Evolutionary conservation across 805 yeast genomes (phyloP), one percentile per base, ranked within the genome.

Genomic region (Torulaspora franciscae): DNA sequence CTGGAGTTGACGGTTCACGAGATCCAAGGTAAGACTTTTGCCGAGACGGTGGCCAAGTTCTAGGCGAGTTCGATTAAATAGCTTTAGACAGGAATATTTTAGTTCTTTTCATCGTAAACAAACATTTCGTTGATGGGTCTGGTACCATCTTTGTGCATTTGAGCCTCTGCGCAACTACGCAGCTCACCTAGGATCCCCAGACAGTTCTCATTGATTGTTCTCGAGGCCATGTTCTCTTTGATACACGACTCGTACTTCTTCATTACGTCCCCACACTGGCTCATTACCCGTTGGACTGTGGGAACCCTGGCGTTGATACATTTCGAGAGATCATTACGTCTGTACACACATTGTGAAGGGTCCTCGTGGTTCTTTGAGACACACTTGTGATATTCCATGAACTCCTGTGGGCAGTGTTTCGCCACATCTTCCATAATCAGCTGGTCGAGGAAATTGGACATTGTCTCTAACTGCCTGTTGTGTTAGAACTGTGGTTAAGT

Each of bases 341-440:
- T 75, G 32, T 60, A 61, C 0, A 66, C 61, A 58, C 95, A 86
- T 46, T 70, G 67, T 14, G 64, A 56, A 19, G 74, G 72, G 49
- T 71, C 69, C 9, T 78, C 79, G 43, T 72, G 74, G 32, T 81
- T 81, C 24, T 69, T 71, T 28, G 79, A 67, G 63, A 86, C 75
- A 59, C 95, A 86, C 56, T 77, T 79, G 63, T 86, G 91, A 62
- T 82, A 86, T 23, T 74, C 76, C 45, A 85, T 66, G 52, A 86
- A 85, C 57, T 80, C 75, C 48, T 77, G 79, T 0, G 95, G 93
- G 61, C 95, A 86, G 57, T 73, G 69, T 43, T 78, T 74, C 10
- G 95, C 89, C 46, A 84, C 84, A 57, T 86, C 95, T 49, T 85
- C 89, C 49, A 86, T 75, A 26, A 86, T 74, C 40, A 83, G 69